Percentiles rank a stretch among this genome's conserved stretches.
Evolutionary conservation across 805 yeast genomes (phyloP).

Genomic region (Pichia thaimueangensis): DNA sequence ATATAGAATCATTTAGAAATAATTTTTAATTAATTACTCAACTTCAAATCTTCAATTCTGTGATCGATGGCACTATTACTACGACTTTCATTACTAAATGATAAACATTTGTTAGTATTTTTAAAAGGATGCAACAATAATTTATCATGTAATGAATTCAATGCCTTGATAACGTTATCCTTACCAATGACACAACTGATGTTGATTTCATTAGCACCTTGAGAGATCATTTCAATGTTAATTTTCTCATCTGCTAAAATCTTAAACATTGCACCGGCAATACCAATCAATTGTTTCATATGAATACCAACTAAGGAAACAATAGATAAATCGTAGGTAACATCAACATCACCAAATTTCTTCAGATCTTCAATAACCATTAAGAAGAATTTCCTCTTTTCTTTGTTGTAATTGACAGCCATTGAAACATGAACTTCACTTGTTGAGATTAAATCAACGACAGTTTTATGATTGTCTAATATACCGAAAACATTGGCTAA

Average conservation of each 20-base stretch:
- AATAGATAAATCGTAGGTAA: constrained; percentile 81
- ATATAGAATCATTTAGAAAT: too few relatives aligned
- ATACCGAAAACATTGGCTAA: constrained; percentile 84
- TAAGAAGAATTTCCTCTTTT: constrained; percentile 45
- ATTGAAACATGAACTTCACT: constrained; percentile 97
- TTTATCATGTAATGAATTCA: constrained; percentile 76
- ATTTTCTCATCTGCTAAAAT: constrained; percentile 86
- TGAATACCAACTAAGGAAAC: constrained; percentile 94
- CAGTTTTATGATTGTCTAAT: constrained; percentile 74
- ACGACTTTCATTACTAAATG: constrained; percentile 19
- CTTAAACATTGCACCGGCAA: constrained; percentile 95
- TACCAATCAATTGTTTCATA: constrained; percentile 94
- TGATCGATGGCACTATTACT: constrained; percentile 35
- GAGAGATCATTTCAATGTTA: constrained; percentile 96
- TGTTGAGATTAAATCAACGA: constrained; percentile 93
- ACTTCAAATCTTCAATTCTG: constrained; percentile 39
- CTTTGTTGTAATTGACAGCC: constrained; percentile 85
- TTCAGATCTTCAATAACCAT: constrained; percentile 74
- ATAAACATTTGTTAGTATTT: constrained; percentile 15
- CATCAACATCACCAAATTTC: constrained; percentile 81
- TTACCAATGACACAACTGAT: constrained; percentile 84
- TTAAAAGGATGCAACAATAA: constrained; percentile 45
- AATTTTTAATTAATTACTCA: too few relatives aligned
- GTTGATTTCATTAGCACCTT: constrained; percentile 97
- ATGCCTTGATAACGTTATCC: constrained; percentile 74